Conservation (phyloP, 2,329 filamentous ascomycete genomes). For the Periconia macrospinosa region DNA sequence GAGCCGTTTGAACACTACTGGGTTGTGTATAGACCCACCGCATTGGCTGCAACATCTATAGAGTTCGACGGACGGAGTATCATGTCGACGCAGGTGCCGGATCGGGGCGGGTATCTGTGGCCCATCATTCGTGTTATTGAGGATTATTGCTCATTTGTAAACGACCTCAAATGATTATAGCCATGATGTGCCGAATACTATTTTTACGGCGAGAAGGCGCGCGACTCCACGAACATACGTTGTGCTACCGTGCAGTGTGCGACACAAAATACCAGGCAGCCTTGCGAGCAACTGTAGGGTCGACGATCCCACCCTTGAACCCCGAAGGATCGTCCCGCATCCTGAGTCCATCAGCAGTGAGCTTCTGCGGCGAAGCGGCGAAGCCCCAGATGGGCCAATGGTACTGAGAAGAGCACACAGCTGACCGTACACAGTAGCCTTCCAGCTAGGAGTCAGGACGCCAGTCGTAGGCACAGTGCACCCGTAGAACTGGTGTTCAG, state of each 20-base stretch:
- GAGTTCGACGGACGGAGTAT: constrained; percentile 11
- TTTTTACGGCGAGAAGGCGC: background rate
- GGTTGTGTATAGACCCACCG: constrained; percentile 9
- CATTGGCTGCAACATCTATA: constrained; percentile 7
- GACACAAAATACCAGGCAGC: background rate
- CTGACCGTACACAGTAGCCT: background rate
- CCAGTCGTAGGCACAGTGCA: background rate
- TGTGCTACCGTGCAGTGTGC: background rate
- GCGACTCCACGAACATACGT: background rate
- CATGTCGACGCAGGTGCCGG: constrained; percentile 1
- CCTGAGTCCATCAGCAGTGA: constrained; percentile 5
- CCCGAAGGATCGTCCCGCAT: constrained; percentile 14
- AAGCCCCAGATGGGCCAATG: constrained; percentile 2
- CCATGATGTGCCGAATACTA: background rate
- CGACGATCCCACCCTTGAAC: background rate
- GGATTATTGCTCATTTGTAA: background rate
- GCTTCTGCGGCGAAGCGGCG: background rate
- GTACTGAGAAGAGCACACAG: background rate
- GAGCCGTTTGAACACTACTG: constrained; percentile 9
- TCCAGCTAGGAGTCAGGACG: background rate
- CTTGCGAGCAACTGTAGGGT: background rate
- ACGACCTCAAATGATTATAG: background rate
- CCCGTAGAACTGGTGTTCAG: background rate
- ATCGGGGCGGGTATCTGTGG: background rate
- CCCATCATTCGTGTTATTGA: background rate